Percentiles rank a stretch among this genome's conserved stretches.
These are phyloP conservation scores for Colletotrichum incanum DNA, from an alignment of 2,329 filamentous ascomycete genomes.

Conservation along the genomic window DNA sequence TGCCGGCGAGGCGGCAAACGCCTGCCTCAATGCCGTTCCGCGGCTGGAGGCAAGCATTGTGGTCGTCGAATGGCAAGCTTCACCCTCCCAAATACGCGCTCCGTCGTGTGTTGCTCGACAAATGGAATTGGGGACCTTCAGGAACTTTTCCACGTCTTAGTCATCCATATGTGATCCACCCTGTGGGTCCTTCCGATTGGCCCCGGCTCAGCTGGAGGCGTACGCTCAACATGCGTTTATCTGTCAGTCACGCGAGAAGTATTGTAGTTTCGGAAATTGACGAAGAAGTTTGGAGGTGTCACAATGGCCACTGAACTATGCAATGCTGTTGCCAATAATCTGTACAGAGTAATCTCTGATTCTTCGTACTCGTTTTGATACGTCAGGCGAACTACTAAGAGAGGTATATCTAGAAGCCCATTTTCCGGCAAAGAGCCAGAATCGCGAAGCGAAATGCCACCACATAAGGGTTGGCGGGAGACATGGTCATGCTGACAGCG, in stretches of 20 bases:
- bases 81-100: constrained; percentile 25
- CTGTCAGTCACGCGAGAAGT: not conserved
- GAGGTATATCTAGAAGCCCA: constrained; percentile 60
- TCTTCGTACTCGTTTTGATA: constrained; percentile 51
- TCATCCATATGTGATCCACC: constrained; percentile 46
- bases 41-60: constrained; percentile 77
- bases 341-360: constrained; percentile 46
- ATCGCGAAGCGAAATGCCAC: constrained; percentile 47
- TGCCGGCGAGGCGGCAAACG: constrained; percentile 63
- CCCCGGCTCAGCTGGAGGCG: not conserved
- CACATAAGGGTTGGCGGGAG: constrained; percentile 25
- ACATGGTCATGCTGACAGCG: constrained; percentile 2
- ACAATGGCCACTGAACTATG: not conserved
- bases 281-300: not conserved
- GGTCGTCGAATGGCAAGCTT: constrained; percentile 53
- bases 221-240: not conserved
- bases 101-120: constrained; percentile 10
- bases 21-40: constrained; percentile 72
- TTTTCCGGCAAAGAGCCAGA: constrained; percentile 47
- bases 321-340: constrained; percentile 6
- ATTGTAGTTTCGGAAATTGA: too few relatives aligned
- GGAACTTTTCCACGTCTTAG: constrained; percentile 53
- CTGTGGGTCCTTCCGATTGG: constrained; percentile 25
- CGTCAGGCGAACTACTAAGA: constrained; percentile 52
- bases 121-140: constrained; percentile 25